These are phyloP conservation scores for Curvularia sp. DNA, from an alignment of 2,329 filamentous ascomycete genomes.

Conservation along the genomic window DNA sequence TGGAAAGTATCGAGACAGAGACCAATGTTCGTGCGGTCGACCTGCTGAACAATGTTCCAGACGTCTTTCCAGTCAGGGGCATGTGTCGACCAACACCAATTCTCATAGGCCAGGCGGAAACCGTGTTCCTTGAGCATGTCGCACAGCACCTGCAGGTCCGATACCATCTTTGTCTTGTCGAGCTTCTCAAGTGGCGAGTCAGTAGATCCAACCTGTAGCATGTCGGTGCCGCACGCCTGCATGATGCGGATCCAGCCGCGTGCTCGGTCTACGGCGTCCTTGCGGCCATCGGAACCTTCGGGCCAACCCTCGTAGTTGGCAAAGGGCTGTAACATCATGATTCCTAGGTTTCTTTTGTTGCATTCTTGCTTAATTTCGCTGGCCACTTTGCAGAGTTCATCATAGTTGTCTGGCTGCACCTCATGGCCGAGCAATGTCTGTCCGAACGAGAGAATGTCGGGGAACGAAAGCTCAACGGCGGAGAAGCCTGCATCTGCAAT, in stretches of 20 bases:
- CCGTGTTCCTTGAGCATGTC: constrained; percentile 62
- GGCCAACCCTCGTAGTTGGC: constrained; percentile 79
- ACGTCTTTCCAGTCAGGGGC: constrained; percentile 72
- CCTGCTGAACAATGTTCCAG: constrained; percentile 70
- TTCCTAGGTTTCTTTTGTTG: constrained; percentile 60
- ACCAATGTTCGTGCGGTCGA: constrained; percentile 70
- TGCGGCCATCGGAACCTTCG: constrained; percentile 62
- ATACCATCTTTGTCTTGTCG: constrained; percentile 60
- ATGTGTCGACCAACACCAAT: constrained; percentile 74
- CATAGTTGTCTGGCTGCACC: constrained; percentile 65
- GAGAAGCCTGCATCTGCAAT: constrained; percentile 71
- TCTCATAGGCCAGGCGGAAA: constrained; percentile 75
- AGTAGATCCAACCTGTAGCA: constrained; percentile 71
- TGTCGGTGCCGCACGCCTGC: constrained; percentile 71
- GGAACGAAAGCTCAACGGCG: constrained; percentile 76
- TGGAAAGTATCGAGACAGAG: constrained; percentile 83
- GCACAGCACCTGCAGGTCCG: constrained; percentile 66
- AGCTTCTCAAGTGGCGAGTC: constrained; percentile 66
- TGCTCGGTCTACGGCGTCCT: constrained; percentile 68
- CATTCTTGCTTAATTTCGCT: constrained; percentile 63
- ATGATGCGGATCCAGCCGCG: constrained; percentile 74
- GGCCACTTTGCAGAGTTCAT: constrained; percentile 63
- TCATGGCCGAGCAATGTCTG: constrained; percentile 58
- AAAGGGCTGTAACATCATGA: constrained; percentile 79
- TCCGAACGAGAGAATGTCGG: constrained; percentile 72